Percentiles rank a stretch among this genome's conserved stretches.
phyloP scores from a whole-genome alignment of 306 rosid species.

The Mimosa bimucronata region DNA sequence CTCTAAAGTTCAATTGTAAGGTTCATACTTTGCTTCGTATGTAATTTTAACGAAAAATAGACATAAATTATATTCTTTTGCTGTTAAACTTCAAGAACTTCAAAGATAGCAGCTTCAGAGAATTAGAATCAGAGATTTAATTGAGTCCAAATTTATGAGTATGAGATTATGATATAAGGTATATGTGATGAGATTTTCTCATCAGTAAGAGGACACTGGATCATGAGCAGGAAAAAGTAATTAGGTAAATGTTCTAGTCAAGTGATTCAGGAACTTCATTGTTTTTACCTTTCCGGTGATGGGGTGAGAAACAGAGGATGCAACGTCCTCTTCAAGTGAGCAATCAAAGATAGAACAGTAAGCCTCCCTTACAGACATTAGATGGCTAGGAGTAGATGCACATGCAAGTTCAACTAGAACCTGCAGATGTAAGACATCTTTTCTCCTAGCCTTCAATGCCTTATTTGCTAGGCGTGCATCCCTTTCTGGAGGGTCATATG shows the following conservation, averaged over 20 bases:
- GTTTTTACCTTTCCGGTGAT: constrained; percentile 69
- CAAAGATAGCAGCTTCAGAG: background rate
- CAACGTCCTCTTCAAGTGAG: constrained; percentile 89
- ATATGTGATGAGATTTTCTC: background rate
- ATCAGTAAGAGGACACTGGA: background rate
- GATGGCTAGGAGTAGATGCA: constrained; percentile 84
- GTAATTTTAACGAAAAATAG: too few species aligned
- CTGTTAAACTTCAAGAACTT: background rate
- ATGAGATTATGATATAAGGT: background rate
- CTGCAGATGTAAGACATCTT: constrained; percentile 54
- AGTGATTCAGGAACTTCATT: constrained; percentile 13
- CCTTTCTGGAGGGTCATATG: constrained; percentile 78
- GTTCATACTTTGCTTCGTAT: too few species aligned
- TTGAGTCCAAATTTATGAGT: background rate
- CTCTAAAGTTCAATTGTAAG: too few species aligned
- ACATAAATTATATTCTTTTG: too few species aligned
- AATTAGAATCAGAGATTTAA: background rate
- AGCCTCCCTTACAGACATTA: constrained; percentile 77
- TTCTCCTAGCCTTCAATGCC: constrained; percentile 54
- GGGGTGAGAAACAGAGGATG: constrained; percentile 57
- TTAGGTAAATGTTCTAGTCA: constrained; percentile 10
- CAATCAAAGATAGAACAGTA: constrained; percentile 71
- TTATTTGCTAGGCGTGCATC: constrained; percentile 71
- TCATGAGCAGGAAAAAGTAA: constrained; percentile 4
- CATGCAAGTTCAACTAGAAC: constrained; percentile 86